These are phyloP conservation scores for Pseudonitzschia multiseries DNA, from an alignment of 108 stramenopile genomes.

Conservation along the genomic window DNA sequence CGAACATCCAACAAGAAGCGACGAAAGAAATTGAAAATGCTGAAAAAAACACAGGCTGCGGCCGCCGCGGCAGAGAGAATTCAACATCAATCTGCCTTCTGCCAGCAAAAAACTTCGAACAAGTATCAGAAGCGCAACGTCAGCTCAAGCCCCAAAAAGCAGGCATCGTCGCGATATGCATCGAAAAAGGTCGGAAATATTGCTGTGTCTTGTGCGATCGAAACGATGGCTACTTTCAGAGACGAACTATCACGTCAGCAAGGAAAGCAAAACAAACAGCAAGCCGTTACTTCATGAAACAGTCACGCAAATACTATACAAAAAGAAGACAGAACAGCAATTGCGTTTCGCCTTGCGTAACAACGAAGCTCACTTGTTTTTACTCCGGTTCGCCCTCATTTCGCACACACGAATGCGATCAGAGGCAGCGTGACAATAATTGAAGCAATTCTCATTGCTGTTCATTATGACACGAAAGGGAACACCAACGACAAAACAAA, in stretches of 20 bases:
- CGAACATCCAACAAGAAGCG: slow-evolving; percentile 70
- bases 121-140: not conserved
- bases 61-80: slow-evolving; percentile 33
- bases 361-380: not conserved
- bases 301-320: not conserved
- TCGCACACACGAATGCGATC: not conserved
- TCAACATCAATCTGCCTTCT: not conserved
- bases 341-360: not conserved
- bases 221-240: slow-evolving; percentile 47
- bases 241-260: slow-evolving; percentile 29
- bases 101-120: not conserved
- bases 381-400: not conserved
- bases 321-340: not conserved
- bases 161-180: not conserved
- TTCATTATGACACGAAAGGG: no score
- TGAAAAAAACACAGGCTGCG: slow-evolving; percentile 73
- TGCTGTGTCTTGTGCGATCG: slow-evolving; percentile 54
- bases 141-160: not conserved
- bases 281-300: not conserved
- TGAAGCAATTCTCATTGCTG: no score
- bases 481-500: no score
- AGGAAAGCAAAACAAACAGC: not conserved
- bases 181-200: slow-evolving; percentile 39
- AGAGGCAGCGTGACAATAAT: not conserved
- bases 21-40: slow-evolving; percentile 60